Percentiles rank a stretch among this genome's conserved stretches.
These are phyloP conservation scores for Cokeromyces recurvatus DNA, from an alignment of 371 early-diverging fungal species.

Conservation along the genomic window DNA sequence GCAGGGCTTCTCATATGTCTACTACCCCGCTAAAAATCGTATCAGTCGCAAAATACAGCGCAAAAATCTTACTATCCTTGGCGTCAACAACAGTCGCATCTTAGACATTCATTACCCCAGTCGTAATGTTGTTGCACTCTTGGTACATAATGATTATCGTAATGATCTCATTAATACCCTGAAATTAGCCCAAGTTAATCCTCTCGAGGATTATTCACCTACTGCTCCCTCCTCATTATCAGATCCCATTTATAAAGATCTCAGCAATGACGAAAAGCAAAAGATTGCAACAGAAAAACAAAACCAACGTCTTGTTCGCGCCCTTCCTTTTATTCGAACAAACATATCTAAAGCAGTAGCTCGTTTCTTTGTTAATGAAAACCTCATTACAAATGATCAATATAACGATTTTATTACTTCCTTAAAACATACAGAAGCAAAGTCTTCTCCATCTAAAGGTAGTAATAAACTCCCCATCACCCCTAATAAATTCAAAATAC, in stretches of 20 bases:
- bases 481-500: too few relatives aligned
- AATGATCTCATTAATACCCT: not conserved
- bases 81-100: not conserved
- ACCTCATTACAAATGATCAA: not conserved
- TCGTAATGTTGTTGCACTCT: not conserved
- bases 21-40: not conserved
- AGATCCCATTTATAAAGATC: not conserved
- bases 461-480: too few relatives aligned
- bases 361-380: not conserved
- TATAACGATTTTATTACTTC: too few relatives aligned
- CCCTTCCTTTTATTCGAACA: not conserved
- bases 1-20: not conserved
- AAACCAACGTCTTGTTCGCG: not conserved
- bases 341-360: not conserved
- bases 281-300: not conserved
- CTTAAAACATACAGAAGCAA: too few relatives aligned
- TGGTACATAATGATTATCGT: not conserved
- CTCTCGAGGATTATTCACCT: not conserved
- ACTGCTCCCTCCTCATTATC: not conserved
- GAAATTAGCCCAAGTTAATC: not conserved
- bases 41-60: not conserved
- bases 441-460: too few relatives aligned
- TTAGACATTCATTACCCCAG: not conserved
- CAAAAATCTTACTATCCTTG: not conserved
- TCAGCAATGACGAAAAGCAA: not conserved